Evolutionary conservation across 2,329 filamentous ascomycete species (phyloP), one percentile per base, ranked within the genome.

Genomic region (Trichoderma cornu-damae): DNA sequence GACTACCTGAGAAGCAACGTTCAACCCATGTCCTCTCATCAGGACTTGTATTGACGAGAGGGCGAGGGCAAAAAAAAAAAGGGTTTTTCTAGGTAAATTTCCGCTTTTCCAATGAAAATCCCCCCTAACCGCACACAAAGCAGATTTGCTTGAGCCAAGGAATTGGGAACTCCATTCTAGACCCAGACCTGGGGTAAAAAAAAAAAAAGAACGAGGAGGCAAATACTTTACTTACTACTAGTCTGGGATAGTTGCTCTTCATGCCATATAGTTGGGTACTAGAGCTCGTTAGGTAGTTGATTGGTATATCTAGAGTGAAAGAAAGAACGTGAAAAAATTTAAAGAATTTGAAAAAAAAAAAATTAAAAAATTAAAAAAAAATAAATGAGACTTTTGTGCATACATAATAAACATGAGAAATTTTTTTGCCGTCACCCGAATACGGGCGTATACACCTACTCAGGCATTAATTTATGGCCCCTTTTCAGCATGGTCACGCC

Each of bases 401-500:
- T n/a, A n/a, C n/a, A 34, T 12, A 2, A 40, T 28, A 28, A 30
- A 46, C 11, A 37, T 54, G 51, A 54, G 40, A 54, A 54, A 54
- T 26, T 30, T 28, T 24, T 14, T 47, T n/a, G n/a, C n/a, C n/a
- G 22, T 26, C 24, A 47, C 40, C 51, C 51, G 42, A 55, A 55
- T 55, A 55, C 51, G 51, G n/a, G 51, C 42, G 51, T 55, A 50
- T 46, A 30, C n/a, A n/a, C 51, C 51, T 55, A 55, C 42, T 47
- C 42, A 38, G 51, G 51, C 51, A 55, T 55, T 47, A 47, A 38
- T 30, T 43, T 28, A 55, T 22, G 42, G 35, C 51, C 51, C 51
- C 51, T 55, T 55, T 55, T 38, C 51, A 55, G 51, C 42, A 55
- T 55, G 51, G 51, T 55, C 51, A 55, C 51, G 51, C 51, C 51